Evolutionary conservation across 208 protist genomes (phyloP).

Genomic region (Balamuthia mandrillaris): DNA sequence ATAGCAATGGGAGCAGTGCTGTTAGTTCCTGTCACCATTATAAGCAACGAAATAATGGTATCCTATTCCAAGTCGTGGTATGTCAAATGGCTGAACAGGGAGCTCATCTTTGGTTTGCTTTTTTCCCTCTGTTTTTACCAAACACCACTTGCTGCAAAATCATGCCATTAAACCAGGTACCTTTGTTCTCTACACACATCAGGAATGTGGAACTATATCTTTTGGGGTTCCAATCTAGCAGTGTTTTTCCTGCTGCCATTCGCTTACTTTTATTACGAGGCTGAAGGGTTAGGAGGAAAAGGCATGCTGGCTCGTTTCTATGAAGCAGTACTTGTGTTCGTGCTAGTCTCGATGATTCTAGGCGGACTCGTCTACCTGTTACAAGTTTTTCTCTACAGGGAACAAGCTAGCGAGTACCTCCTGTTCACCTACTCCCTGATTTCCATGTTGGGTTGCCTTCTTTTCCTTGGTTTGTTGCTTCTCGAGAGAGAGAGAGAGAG

Average conservation of each 20-base stretch:
- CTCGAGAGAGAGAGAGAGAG: background rate
- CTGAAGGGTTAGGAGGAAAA: conserved; percentile 38
- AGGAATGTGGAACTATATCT: conserved; percentile 57
- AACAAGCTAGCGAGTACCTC: background rate
- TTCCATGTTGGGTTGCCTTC: background rate
- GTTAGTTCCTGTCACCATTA: conserved; percentile 46
- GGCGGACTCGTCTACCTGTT: conserved; percentile 41
- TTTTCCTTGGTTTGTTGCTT: background rate
- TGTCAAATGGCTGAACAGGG: conserved; percentile 43
- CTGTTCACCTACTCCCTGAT: background rate
- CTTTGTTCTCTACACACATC: background rate
- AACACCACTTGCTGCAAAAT: background rate
- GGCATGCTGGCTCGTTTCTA: conserved; percentile 1
- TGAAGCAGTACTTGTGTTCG: conserved; percentile 27
- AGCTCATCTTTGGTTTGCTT: conserved; percentile 45
- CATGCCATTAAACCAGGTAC: background rate
- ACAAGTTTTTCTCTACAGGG: conserved; percentile 26
- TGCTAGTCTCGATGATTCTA: conserved; percentile 33
- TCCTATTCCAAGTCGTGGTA: conserved; percentile 44
- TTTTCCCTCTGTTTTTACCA: background rate
- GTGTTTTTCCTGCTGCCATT: conserved; percentile 52
- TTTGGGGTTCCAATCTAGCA: conserved; percentile 51
- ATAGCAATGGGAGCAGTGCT: conserved; percentile 45
- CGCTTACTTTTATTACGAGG: conserved; percentile 53
- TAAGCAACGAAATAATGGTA: conserved; percentile 41